phyloP scores from a whole-genome alignment of 495 filamentous ascomycete genomes.

The Penicillium cataractarum region DNA sequence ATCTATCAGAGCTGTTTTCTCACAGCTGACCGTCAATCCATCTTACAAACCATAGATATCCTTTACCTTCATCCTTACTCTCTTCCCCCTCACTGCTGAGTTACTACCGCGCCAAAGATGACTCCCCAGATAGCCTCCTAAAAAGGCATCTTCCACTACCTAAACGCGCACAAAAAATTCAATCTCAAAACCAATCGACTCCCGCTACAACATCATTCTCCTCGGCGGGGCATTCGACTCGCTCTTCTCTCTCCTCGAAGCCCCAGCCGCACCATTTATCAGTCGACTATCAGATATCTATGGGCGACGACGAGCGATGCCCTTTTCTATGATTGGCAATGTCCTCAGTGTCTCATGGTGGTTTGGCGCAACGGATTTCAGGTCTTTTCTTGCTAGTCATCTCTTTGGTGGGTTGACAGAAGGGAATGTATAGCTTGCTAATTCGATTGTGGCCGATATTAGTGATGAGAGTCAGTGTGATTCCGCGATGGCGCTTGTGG shows the following conservation, averaged over 20 bases:
- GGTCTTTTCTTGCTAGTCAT: constrained; percentile 85
- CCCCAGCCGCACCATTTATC: constrained; percentile 85
- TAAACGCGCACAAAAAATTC: constrained; percentile 91
- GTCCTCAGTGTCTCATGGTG: constrained; percentile 86
- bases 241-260: constrained; percentile 87
- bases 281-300: constrained; percentile 82
- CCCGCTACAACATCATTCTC: constrained; percentile 91
- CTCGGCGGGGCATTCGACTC: constrained; percentile 89
- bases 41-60: constrained; percentile 57
- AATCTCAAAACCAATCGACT: constrained; percentile 87
- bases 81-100: constrained; percentile 89
- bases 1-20: constrained; percentile 23
- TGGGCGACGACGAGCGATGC: constrained; percentile 81
- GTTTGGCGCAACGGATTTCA: constrained; percentile 89
- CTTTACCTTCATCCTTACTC: constrained; percentile 90
- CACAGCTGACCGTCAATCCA: background rate
- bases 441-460: constrained; percentile 92
- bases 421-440: constrained; percentile 91
- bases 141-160: constrained; percentile 69
- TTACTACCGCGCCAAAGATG: constrained; percentile 77
- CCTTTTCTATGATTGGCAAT: constrained; percentile 89
- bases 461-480: constrained; percentile 77
- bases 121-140: constrained; percentile 62
- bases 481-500: constrained; percentile 89
- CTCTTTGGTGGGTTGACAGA: constrained; percentile 90